phyloP scores from a whole-genome alignment of 2,329 filamentous ascomycete genomes.

The Myriangium duriaei region DNA sequence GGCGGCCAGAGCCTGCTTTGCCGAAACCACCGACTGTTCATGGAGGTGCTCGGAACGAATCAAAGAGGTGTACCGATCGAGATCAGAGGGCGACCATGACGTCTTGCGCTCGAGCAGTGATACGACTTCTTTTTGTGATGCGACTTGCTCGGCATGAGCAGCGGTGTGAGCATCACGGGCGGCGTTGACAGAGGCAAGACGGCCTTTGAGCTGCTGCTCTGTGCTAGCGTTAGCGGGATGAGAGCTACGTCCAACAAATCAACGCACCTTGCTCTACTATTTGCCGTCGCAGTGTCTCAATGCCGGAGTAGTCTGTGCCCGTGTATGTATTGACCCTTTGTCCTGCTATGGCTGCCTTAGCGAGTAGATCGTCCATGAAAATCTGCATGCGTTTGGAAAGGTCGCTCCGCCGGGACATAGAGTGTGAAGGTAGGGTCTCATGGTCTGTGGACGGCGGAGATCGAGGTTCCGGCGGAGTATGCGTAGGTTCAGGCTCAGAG shows the following conservation, averaged over 20 bases:
- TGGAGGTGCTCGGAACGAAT: constrained; percentile 90
- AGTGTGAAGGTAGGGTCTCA: constrained; percentile 39
- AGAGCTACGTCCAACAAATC: neutral
- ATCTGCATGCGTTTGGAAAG: constrained; percentile 50
- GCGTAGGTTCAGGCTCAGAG: no score
- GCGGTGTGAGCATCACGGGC: constrained; percentile 67
- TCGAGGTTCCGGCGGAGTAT: no score
- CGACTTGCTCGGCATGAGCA: constrained; percentile 71
- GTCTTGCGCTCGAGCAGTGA: constrained; percentile 88
- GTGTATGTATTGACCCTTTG: constrained; percentile 89
- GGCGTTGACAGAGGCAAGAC: constrained; percentile 51
- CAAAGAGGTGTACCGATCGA: constrained; percentile 87
- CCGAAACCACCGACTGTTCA: constrained; percentile 65
- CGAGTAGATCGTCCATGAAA: constrained; percentile 81
- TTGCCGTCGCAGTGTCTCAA: constrained; percentile 69
- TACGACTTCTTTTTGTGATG: constrained; percentile 90
- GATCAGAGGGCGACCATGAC: constrained; percentile 72
- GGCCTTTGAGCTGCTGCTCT: constrained; percentile 47
- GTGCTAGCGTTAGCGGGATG: no score
- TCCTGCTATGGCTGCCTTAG: constrained; percentile 70
- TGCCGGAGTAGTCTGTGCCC: constrained; percentile 71
- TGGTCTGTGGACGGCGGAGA: constrained; percentile 19
- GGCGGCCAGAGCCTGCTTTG: constrained; percentile 58
- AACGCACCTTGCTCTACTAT: constrained; percentile 54
- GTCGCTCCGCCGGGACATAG: constrained; percentile 42